Evolutionary conservation across 768 basidiomycete species (phyloP).

Genomic region (Mycena maculata): DNA sequence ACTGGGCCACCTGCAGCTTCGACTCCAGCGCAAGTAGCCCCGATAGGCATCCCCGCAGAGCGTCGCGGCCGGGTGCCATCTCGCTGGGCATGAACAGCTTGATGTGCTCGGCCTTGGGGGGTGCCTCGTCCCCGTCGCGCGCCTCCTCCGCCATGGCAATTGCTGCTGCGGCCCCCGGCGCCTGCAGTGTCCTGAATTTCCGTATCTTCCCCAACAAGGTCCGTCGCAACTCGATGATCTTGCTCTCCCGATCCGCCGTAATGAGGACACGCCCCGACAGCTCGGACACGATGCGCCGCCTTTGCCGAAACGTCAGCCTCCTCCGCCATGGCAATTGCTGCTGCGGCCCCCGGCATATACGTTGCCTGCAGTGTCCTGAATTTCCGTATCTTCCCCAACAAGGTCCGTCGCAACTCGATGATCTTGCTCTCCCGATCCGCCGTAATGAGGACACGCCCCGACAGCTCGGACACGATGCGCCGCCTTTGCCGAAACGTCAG

Average conservation of each 20-base stretch:
- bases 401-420: too few species aligned
- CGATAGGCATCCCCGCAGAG: neutral
- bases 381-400: too few species aligned
- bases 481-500: too few species aligned
- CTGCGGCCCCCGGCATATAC: too few species aligned
- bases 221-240: constrained; percentile 26
- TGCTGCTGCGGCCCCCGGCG: constrained; percentile 7
- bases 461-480: too few species aligned
- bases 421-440: too few species aligned
- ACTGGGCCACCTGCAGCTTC: constrained; percentile 34
- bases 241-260: neutral
- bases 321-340: too few species aligned
- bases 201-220: constrained; percentile 2
- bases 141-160: constrained; percentile 7
- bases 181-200: constrained; percentile 13
- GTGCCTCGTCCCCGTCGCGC: neutral
- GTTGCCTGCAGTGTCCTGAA: too few species aligned
- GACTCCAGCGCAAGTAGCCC: constrained; percentile 36
- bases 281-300: constrained; percentile 6
- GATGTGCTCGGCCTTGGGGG: constrained; percentile 20
- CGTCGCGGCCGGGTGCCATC: neutral
- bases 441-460: too few species aligned
- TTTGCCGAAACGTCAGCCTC: too few species aligned
- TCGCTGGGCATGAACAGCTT: too few species aligned
- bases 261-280: neutral